Conservation (phyloP, 1,139 yeast species). For the Yamadazyma jaroonii region DNA sequence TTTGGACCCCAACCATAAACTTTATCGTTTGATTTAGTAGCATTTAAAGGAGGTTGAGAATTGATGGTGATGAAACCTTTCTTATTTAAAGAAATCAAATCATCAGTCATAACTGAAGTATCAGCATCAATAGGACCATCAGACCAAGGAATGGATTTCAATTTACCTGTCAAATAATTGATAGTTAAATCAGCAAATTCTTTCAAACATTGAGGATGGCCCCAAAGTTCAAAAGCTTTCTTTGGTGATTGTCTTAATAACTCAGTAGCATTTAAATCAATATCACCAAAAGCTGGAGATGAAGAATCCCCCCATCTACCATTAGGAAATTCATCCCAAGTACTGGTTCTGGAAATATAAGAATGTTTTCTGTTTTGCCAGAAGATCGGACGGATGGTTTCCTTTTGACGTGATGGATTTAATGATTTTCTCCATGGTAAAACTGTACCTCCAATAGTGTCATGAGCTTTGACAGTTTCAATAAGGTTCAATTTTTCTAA, state of each 20-base stretch:
- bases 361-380: slow-evolving; percentile 95
- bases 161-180: slow-evolving; percentile 64
- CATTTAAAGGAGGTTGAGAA: slow-evolving; percentile 94
- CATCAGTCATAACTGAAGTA: slow-evolving; percentile 58
- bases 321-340: slow-evolving; percentile 94
- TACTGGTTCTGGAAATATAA: slow-evolving; percentile 84
- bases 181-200: slow-evolving; percentile 65
- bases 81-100: slow-evolving; percentile 60
- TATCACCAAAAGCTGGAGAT: slow-evolving; percentile 91
- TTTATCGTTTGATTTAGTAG: slow-evolving; percentile 66
- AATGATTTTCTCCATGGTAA: slow-evolving; percentile 91
- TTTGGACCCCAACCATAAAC: slow-evolving; percentile 95
- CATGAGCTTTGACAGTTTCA: slow-evolving; percentile 40
- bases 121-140: slow-evolving; percentile 86
- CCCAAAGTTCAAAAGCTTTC: slow-evolving; percentile 85
- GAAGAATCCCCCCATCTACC: slow-evolving; percentile 95
- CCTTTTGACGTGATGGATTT: slow-evolving; percentile 77
- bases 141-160: slow-evolving; percentile 89
- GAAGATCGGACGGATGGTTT: slow-evolving; percentile 88
- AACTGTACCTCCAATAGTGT: slow-evolving; percentile 36
- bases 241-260: slow-evolving; percentile 76
- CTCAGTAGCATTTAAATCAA: slow-evolving; percentile 75
- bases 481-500: slow-evolving; percentile 69
- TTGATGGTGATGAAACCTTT: slow-evolving; percentile 78
- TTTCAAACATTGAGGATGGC: slow-evolving; percentile 57